Percentiles rank a stretch among this genome's conserved stretches.
These are phyloP conservation scores for Sporothrix dimorphospora DNA, from an alignment of 2,329 filamentous ascomycete species.

Conservation along the genomic window DNA sequence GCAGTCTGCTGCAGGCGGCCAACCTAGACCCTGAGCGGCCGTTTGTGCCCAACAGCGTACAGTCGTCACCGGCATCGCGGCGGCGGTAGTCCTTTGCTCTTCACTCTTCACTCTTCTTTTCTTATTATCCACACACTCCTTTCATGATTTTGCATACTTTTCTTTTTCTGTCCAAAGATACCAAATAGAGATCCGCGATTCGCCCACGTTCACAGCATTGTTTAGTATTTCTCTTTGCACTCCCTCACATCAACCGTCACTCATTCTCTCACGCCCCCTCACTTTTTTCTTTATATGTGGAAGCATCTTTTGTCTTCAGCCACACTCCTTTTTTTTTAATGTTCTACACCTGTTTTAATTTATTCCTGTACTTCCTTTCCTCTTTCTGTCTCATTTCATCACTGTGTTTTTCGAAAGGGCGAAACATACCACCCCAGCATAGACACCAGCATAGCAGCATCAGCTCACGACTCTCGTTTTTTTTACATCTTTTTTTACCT, in stretches of 20 bases:
- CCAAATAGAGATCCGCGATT: slow-evolving; percentile 18
- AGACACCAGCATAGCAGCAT: not conserved
- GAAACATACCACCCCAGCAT: not conserved
- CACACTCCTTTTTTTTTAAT: slow-evolving; percentile 15
- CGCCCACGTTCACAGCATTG: not conserved
- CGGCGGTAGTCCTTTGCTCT: slow-evolving; percentile 16
- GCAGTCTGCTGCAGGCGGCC: slow-evolving; percentile 57
- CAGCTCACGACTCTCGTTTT: not conserved
- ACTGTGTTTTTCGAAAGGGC: not conserved
- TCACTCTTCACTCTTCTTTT: not conserved
- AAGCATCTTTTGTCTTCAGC: not conserved
- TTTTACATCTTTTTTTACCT: no score
- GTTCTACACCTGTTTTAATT: not conserved
- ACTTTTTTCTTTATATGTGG: slow-evolving; percentile 6
- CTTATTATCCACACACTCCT: not conserved
- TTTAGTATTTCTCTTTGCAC: not conserved
- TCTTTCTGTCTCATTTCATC: not conserved
- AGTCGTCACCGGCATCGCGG: slow-evolving; percentile 27
- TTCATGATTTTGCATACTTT: not conserved
- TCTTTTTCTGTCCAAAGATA: slow-evolving; percentile 12
- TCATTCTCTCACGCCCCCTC: not conserved
- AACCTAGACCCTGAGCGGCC: slow-evolving; percentile 48
- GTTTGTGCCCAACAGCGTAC: slow-evolving; percentile 44
- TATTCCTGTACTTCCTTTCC: not conserved
- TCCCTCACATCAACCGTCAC: not conserved